A percentile compares a stretch with the other conserved stretches of the same genome.
Evolutionary conservation across 768 basidiomycete genomes (phyloP).

Genomic region (Mycena metata): DNA sequence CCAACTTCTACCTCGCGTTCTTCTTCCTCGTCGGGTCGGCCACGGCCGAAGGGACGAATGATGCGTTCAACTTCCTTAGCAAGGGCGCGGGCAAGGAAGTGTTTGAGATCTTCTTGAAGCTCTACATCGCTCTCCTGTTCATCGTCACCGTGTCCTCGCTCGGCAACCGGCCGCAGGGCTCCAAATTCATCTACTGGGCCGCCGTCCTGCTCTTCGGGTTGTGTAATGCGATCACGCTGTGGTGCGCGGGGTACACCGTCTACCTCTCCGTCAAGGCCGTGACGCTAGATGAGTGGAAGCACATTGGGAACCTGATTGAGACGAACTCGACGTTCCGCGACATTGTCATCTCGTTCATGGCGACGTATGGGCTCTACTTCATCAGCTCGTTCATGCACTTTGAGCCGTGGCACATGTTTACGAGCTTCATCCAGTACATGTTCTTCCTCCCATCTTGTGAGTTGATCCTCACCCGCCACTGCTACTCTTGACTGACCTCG

Average conservation of each 20-base stretch:
- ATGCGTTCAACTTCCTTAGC: conserved; percentile 89
- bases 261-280: conserved; percentile 84
- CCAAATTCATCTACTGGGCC: conserved; percentile 85
- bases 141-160: conserved; percentile 88
- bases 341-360: conserved; percentile 84
- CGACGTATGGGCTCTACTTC: conserved; percentile 88
- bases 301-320: conserved; percentile 72
- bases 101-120: conserved; percentile 83
- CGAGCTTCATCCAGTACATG: conserved; percentile 92
- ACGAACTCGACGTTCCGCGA: conserved; percentile 82
- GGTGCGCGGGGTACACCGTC: conserved; percentile 93
- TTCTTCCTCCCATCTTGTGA: conserved; percentile 85
- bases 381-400: conserved; percentile 89
- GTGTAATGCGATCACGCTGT: conserved; percentile 83
- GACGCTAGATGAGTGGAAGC: conserved; percentile 78
- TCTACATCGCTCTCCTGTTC: conserved; percentile 90
- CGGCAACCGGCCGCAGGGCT: conserved; percentile 93
- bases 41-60: conserved; percentile 63
- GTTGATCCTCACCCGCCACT: conserved; percentile 39
- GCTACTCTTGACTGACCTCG: conserved; percentile 10
- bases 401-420: conserved; percentile 98
- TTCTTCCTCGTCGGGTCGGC: conserved; percentile 92
- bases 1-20: conserved; percentile 95
- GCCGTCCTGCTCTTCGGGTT: conserved; percentile 85
- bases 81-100: conserved; percentile 76